Evolutionary conservation across 2,329 filamentous ascomycete genomes (phyloP), one percentile per base, ranked within the genome.

Genomic region (Phyllosticta capitalensis): DNA sequence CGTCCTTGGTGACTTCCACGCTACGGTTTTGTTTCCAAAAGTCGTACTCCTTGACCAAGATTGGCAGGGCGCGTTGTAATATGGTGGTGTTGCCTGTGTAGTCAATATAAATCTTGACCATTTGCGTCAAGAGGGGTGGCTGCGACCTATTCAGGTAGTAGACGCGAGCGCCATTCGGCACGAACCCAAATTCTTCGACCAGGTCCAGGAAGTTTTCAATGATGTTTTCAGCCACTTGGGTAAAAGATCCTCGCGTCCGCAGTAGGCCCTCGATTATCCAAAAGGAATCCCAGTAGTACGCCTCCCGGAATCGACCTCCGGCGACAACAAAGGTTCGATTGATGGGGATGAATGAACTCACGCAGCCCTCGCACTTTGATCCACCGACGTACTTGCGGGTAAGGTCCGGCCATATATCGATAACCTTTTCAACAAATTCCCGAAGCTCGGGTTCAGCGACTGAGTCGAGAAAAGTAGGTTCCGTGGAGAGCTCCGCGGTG

Each of bases 211-310:
- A 88, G 67, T 88, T 88, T 66, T 87, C 83, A 62, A 88, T 85
- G 28, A 83, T 85, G 70, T 88, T 86, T 67, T 78, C 79, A 3
- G 84, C 81, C 61, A 88, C 85, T 33, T 81, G 71, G 6, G 80
- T 80, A 63, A 87, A 88, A 52, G 79, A 79, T 45, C 85, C 85
- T 17, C 83, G 79, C 0, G 84, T 87, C 53, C 85, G 79, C 33
- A 88, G 71, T 22, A 88, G 75, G 22, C 85, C 85, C 71, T 86
- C 81, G 53, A 88, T 65, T 54, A 87, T 85, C 84, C 83, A 87
- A 73, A 81, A 87, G 30, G 83, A 84, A 69, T 88, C 84, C 85
- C 85, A 88, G 69, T 88, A 88, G 67, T 88, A 88, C 1, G 83
- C 79, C 70, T 88, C 85, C 33, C 85, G 78, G 75, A 88, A 88